Evolutionary conservation across 352 stramenopile genomes (phyloP), one percentile per base, ranked within the genome.

Genomic region (Discostella stelligera): DNA sequence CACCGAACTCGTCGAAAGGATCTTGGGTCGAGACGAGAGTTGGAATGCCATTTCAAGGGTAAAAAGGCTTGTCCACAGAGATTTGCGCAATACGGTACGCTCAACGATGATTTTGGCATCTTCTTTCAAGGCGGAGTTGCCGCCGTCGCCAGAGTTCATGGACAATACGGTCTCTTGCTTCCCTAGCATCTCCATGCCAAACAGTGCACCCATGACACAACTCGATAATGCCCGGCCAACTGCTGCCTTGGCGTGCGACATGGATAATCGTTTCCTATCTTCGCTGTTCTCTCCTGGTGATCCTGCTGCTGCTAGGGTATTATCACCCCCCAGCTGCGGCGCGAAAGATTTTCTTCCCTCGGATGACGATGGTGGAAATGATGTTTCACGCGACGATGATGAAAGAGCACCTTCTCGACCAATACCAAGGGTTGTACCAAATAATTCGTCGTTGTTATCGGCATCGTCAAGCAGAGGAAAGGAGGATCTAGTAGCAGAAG

Each of bases 31-130:
- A 25, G 66, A 25, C 39, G 53, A 70, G 2, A 83, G 59, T 54
- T 79, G 75, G 41, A 79, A 83, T 13, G 70, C n/a, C 18, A 20
- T 79, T 55, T 79, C 69, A 21, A 83, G 62, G 18, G 69, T 46
- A 2, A 76, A n/a, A 0, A 83, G 65, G 18, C 23, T 55, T 16
- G 75, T 71, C 75, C 75, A 83, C 20, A 79, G 46, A 44, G 46
- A 66, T 37, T 65, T 71, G 3, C 69, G 66, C 4, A 75, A 59
- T 18, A 78, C 62, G 46, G 53, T 18, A 14, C 61, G 44, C 25
- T 60, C 53, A 23, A 60, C 21, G 32, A 41, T 41, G 32, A 9
- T 41, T 41, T 41, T 3, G 9, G 32, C 32, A 9, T 41, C 32
- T 3, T 41, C 32, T 9, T 41, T 41, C n/a, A n/a, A n/a, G n/a